Evolutionary conservation across 805 yeast species (phyloP), one percentile per base, ranked within the genome.

Genomic region (Kodamaea lidongshanica): DNA sequence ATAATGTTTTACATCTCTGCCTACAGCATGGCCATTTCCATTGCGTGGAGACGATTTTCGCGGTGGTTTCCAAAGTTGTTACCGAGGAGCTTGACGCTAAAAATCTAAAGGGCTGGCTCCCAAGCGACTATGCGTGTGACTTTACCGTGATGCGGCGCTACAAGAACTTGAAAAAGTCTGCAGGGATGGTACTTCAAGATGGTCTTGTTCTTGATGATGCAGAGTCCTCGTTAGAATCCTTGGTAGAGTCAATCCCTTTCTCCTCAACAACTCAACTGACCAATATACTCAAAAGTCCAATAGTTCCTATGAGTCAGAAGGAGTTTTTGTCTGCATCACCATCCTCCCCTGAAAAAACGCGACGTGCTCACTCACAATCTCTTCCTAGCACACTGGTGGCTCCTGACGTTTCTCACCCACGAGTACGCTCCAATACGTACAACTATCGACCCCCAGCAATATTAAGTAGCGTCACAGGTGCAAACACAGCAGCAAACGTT

Each of bases 1-100:
- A 61, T 38, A 59, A 61, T 20, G 48, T 63, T 24, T 45, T 64
- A 12, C 70, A 64, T 34, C 34, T 60, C 20, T 54, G 63, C 30
- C 69, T 84, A 41, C 79, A 80, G 33, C 73, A 67, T 43, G 89
- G 88, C 5, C 71, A 74, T 37, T 44, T 71, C 10, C 70, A 70
- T 27, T 76, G 83, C 26, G 42, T 60, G 12, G 46, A 47, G 30
- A 57, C 45, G 12, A 37, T 61, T 3, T 30, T 52, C 20, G 32
- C 32, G 26, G 41, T 28, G 22, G 37, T 52, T 2, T 26, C 19
- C n/a, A n/a, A n/a, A n/a, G n/a, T n/a, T n/a, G n/a, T n/a, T n/a
- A n/a, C n/a, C n/a, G n/a, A 16, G 4, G 18, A 37, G 13, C 37
- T 43, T 4, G 17, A 32, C 5, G 54, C 76, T 38, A 65, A 70